phyloP scores from a whole-genome alignment of 495 filamentous ascomycete species.

The Choiromyces venosus region DNA sequence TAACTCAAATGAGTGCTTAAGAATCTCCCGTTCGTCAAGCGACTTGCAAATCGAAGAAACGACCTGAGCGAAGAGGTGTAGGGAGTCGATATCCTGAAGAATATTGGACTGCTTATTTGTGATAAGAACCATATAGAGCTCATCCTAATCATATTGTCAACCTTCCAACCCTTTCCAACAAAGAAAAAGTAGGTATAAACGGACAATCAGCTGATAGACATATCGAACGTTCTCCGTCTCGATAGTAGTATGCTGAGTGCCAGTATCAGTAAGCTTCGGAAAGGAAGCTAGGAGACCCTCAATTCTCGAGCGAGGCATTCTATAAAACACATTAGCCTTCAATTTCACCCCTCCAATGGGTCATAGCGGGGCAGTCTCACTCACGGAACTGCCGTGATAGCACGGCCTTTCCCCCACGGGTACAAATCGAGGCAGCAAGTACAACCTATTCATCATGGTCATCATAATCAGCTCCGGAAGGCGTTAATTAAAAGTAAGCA shows the following conservation, averaged over 20 bases:
- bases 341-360: not conserved
- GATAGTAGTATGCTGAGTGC: constrained; percentile 93
- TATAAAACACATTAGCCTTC: constrained; percentile 3
- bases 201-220: constrained; percentile 83
- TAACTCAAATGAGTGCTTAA: constrained; percentile 89
- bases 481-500: not conserved
- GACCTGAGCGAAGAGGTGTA: constrained; percentile 95
- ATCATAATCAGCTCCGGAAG: constrained; percentile 15
- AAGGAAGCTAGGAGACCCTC: constrained; percentile 94
- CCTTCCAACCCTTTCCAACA: not conserved
- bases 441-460: constrained; percentile 64
- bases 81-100: constrained; percentile 94
- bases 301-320: constrained; percentile 85
- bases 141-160: constrained; percentile 54
- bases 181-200: constrained; percentile 14
- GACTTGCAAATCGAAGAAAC: constrained; percentile 93
- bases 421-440: constrained; percentile 97
- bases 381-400: constrained; percentile 94
- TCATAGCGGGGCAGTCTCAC: constrained; percentile 25
- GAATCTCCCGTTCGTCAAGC: constrained; percentile 88
- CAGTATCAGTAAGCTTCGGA: constrained; percentile 89
- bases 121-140: constrained; percentile 98
- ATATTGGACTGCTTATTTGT: constrained; percentile 99
- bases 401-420: constrained; percentile 93
- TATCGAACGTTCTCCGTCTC: constrained; percentile 99